Evolutionary conservation across 306 rosid species (phyloP).

Genomic region (Cyclanthera cordifolia): DNA sequence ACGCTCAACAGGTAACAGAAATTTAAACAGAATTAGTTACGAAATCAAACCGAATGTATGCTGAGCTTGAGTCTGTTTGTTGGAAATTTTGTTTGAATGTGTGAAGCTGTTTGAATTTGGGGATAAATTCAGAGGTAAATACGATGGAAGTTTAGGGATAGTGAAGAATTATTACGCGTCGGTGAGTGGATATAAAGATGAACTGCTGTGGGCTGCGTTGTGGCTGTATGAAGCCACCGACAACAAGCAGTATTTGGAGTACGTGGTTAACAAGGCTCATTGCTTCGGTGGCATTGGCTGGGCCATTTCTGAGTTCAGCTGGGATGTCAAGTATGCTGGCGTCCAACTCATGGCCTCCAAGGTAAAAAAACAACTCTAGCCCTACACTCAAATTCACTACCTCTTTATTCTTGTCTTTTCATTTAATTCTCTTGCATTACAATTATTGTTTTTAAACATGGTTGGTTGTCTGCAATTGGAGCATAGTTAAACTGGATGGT

Average conservation of each 20-base stretch:
- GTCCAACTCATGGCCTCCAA: slow-evolving; percentile 66
- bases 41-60: not conserved
- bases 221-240: slow-evolving; percentile 98
- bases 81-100: not conserved
- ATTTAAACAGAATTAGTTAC: not conserved
- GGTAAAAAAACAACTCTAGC: slow-evolving; percentile 26
- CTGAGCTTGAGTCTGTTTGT: not conserved
- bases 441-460: not conserved
- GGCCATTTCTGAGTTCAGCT: slow-evolving; percentile 93
- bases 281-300: slow-evolving; percentile 82
- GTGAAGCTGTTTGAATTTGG: slow-evolving; percentile 80
- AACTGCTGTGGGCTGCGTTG: slow-evolving; percentile 88
- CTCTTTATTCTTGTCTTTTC: not conserved
- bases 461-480: too few species aligned
- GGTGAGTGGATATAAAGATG: slow-evolving; percentile 97
- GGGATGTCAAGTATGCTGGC: slow-evolving; percentile 97
- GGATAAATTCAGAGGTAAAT: slow-evolving; percentile 73
- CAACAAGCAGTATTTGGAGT: slow-evolving; percentile 46
- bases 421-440: not conserved
- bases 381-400: too few species aligned
- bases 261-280: slow-evolving; percentile 47
- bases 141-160: slow-evolving; percentile 62
- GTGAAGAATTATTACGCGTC: slow-evolving; percentile 95
- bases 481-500: too few species aligned
- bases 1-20: slow-evolving; percentile 59